These are phyloP conservation scores for Dalbergia cultrata DNA, from an alignment of 306 rosid species.

Conservation along the genomic window DNA sequence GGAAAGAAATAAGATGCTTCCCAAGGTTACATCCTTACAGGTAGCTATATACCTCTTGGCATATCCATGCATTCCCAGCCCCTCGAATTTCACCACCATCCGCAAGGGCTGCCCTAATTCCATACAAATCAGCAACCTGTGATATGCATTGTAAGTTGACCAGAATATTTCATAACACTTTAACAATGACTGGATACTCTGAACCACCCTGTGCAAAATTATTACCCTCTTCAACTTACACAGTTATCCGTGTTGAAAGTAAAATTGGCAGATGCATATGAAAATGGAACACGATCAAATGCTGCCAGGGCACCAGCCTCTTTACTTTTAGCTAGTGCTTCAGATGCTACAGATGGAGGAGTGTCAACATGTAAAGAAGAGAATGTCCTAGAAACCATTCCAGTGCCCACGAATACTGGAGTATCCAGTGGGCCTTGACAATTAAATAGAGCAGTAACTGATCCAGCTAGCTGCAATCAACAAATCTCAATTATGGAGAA, in stretches of 20 bases:
- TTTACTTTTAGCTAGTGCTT: constrained; percentile 78
- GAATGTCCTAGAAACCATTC: constrained; percentile 86
- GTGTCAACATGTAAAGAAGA: constrained; percentile 62
- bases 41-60: constrained; percentile 81
- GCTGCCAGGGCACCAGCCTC: constrained; percentile 97
- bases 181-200: constrained; percentile 7
- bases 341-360: constrained; percentile 79
- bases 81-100: constrained; percentile 99
- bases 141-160: constrained; percentile 44
- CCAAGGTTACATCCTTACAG: constrained; percentile 9
- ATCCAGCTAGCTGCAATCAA: constrained; percentile 90
- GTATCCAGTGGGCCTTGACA: constrained; percentile 95
- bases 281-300: constrained; percentile 88
- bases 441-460: constrained; percentile 91
- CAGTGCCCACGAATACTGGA: constrained; percentile 97
- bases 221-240: constrained; percentile 65
- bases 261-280: constrained; percentile 91
- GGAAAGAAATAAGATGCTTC: constrained; percentile 2
- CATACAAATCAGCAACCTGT: constrained; percentile 97
- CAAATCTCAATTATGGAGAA: constrained; percentile 40
- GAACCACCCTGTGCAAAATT: constrained; percentile 31
- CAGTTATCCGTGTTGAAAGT: constrained; percentile 91
- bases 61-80: constrained; percentile 98
- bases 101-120: constrained; percentile 89
- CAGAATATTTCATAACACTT: constrained; percentile 31